Base-by-base conservation (phyloP, 768 basidiomycete species). In the Xanthoconium stramineum region DNA sequence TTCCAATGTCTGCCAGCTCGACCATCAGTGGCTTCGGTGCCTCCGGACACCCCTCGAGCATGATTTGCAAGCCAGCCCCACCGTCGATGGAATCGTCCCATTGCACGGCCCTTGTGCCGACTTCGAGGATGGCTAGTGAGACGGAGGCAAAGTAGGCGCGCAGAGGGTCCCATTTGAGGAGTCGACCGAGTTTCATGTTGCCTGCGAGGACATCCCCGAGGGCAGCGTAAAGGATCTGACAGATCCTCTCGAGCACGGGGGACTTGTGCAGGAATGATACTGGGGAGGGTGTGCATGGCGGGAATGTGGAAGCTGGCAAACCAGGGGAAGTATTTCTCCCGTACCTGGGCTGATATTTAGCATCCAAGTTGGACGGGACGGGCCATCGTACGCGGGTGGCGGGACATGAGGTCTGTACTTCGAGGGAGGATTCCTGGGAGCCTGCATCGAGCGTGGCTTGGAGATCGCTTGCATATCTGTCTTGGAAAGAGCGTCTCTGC, bases 161-260 rank as follows among this genome's bases (percentile, higher is more conserved):
- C 0, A 86, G 72, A 0, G 84, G 83, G 64, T 93, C 89, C 14
- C 65, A 62, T n/a, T 73, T 73, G 53, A 93, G 80, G 11, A 88
- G 77, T 0, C 63, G 54, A 3, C 80, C 80, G 7, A 94, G 78
- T 3, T 78, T 74, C 0, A 80, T 78, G 13, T 76, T 79, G 6
- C 75, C 74, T 47, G 84, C 79, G 44, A 93, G 77, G 1, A 80
- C 83, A 59, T 90, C 89, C 0, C 79, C 90, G 4, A 94, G 77
- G 3, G 89, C 82, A 0, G 91, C 89, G 69, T 93, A 94, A 17
- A 94, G 80, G 0, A 91, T 92, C 70, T 94, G 91, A 29, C 92
- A 87, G 56, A 94, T 93, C 65, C 88, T 77, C 54, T 85, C 82
- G 60, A 94, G 86, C 0, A 83, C 85, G 0, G 80, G 79, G 43